Evolutionary conservation across 108 stramenopile species (phyloP), one percentile per base, ranked within the genome.

Genomic region (Cyclotella atomus): DNA sequence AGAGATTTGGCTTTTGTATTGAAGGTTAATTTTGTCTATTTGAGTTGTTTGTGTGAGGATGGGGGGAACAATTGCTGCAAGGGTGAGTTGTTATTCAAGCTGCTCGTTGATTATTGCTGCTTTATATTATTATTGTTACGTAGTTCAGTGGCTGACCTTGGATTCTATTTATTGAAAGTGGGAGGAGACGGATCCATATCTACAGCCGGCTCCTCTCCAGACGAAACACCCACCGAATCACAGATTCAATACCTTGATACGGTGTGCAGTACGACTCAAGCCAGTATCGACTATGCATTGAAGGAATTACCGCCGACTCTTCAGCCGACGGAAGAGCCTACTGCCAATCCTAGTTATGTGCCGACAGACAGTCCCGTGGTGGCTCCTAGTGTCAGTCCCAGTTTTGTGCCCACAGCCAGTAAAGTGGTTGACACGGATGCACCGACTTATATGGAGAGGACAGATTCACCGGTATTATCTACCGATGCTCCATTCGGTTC

Each of bases 11-110:
- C 71, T 30, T 80, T 80, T 69, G 79, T 72, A 5, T 30, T 80
- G 14, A 72, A 80, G 41, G 60, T 80, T 29, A 80, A 80, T 59
- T 80, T 73, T 63, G 67, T 80, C 9, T 80, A 80, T 60, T 71
- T 80, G 38, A 72, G 46, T 35, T 80, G 79, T 35, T 46, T 73
- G 8, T 80, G 79, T 50, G 16, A 29, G 2, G 52, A 52, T 44
- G 43, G 44, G 27, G 63, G 30, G 41, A 62, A 32, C 12, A 61
- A 65, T 28, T 80, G 71, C 28, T 80, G 79, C 44, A 27, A 46
- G 1, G 67, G 71, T 61, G 41, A 61, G 60, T 57, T 61, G 2
- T 7, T 61, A 2, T 61, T 41, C 5, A 44, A 28, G 23, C 3
- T 61, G 41, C 29, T 41, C 15, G 28, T 61, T 7, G 20, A 16